Evolutionary conservation across 805 yeast genomes (phyloP).

Genomic region (Saturnispora bothae): DNA sequence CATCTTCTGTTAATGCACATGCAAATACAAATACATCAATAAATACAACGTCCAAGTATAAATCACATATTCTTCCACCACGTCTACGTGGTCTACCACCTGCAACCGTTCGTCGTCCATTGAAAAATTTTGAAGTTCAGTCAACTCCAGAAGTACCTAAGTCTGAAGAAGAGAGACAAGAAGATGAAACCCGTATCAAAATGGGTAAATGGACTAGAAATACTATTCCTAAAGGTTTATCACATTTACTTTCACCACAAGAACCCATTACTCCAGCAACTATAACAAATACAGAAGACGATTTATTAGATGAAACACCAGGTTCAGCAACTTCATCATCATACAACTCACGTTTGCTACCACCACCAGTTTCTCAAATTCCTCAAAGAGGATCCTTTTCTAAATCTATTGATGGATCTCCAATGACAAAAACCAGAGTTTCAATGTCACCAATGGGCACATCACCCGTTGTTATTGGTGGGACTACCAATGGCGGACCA

Average conservation of each 20-base stretch:
- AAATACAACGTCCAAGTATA: background rate
- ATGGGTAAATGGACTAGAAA: slow-evolving; percentile 41
- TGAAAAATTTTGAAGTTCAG: slow-evolving; percentile 28
- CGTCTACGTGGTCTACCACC: slow-evolving; percentile 42
- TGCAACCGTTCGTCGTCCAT: slow-evolving; percentile 39
- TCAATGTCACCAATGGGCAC: slow-evolving; percentile 4
- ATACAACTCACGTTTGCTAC: slow-evolving; percentile 9
- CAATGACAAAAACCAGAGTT: background rate
- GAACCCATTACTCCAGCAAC: slow-evolving; percentile 1
- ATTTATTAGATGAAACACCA: background rate
- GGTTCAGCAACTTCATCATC: background rate
- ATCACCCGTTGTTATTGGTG: slow-evolving; percentile 3
- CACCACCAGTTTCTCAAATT: slow-evolving; percentile 8
- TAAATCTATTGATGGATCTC: background rate
- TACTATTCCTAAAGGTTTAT: slow-evolving; percentile 44
- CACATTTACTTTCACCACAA: slow-evolving; percentile 34
- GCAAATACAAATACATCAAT: background rate
- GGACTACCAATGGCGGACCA: background rate
- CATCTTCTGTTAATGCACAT: background rate
- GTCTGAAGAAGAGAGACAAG: slow-evolving; percentile 29
- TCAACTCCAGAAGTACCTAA: slow-evolving; percentile 21
- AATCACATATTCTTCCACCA: background rate
- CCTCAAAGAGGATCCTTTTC: slow-evolving; percentile 1
- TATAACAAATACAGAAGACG: too few relatives aligned
- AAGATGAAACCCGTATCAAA: slow-evolving; percentile 39